Base-by-base conservation (phyloP, 1,284 basidiomycete species). In the Pseudozyma hubeiensis region DNA sequence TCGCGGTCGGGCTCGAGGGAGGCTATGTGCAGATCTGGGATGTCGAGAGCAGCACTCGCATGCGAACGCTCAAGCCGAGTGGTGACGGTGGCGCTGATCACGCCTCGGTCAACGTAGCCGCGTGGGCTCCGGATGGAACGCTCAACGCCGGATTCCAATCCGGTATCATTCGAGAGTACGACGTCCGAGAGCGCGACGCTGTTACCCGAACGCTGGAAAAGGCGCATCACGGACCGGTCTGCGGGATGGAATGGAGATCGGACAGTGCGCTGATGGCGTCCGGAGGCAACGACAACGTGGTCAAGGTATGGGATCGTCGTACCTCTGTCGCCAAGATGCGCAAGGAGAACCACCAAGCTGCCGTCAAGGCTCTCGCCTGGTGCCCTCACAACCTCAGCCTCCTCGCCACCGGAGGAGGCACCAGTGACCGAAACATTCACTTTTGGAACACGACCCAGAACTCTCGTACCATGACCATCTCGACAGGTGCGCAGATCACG, bases 21-120 rank as follows among this genome's bases (percentile, higher is more conserved):
- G 96, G 96, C 0, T 90, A 91, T 17, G 92, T 98, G 34, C 94
- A 97, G 85, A 89, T 99, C n/a, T 98, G 95, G 93, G 96, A 98
- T 81, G 90, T 92, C 0, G 92, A 93, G 78, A 87, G 89, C 0
- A 89, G 89, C 6, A 89, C 90, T 80, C 92, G 92, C 77, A 87
- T 98, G 66, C 88, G 96, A 7, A 94, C 92, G 46, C 71, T 84
- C 49, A 81, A 81, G 50, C 81, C 81, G 6, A 71, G 44, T n/a
- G 68, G 68, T 3, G 73, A 79, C 31, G 81, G 81, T 17, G 80
- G 81, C 52, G 81, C 80, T 10, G 80, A 82, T 52, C 67, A 67
- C 41, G 67, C 70, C 9, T 65, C 74, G 29, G 67, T 80, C 37
- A 79, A 78, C 46, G 76, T 77, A 9, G 58, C 70, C 5, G 79